These are phyloP conservation scores for Syncephalis plumigaleata DNA, from an alignment of 371 early-diverging fungal genomes.

Conservation along the genomic window DNA sequence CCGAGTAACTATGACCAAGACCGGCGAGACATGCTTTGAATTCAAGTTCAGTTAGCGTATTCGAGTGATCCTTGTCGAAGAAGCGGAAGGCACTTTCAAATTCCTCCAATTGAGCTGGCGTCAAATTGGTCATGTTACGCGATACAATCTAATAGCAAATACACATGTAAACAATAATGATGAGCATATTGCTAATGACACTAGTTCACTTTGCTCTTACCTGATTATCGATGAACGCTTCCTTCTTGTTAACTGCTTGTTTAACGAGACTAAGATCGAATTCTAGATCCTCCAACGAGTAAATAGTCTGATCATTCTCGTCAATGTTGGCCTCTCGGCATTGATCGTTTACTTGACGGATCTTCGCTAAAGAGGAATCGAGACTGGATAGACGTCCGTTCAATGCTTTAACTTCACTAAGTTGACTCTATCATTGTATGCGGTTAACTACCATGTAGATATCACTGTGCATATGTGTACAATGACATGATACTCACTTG, in stretches of 20 bases:
- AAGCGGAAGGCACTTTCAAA: conserved; percentile 75
- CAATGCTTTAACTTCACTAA: conserved; percentile 33
- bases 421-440: conserved; percentile 30
- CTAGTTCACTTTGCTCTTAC: too few species aligned
- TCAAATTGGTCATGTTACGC: conserved; percentile 76
- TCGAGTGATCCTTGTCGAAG: conserved; percentile 69
- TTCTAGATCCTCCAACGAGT: conserved; percentile 67
- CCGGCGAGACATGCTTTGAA: conserved; percentile 75
- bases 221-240: conserved; percentile 82
- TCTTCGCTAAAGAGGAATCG: conserved; percentile 25
- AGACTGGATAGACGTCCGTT: conserved; percentile 26
- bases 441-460: background rate
- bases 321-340: conserved; percentile 76
- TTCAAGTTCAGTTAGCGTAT: conserved; percentile 55
- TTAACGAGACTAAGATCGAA: conserved; percentile 69
- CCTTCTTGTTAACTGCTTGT: conserved; percentile 67
- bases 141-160: conserved; percentile 59
- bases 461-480: too few species aligned
- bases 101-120: conserved; percentile 84
- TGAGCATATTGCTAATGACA: too few species aligned
- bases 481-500: conserved; percentile 14
- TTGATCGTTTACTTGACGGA: conserved; percentile 43
- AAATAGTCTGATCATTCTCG: conserved; percentile 85
- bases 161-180: background rate
- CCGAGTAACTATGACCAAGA: conserved; percentile 53